Evolutionary conservation across 345 rosid species (phyloP).

Genomic region (Isatis tinctoria): DNA sequence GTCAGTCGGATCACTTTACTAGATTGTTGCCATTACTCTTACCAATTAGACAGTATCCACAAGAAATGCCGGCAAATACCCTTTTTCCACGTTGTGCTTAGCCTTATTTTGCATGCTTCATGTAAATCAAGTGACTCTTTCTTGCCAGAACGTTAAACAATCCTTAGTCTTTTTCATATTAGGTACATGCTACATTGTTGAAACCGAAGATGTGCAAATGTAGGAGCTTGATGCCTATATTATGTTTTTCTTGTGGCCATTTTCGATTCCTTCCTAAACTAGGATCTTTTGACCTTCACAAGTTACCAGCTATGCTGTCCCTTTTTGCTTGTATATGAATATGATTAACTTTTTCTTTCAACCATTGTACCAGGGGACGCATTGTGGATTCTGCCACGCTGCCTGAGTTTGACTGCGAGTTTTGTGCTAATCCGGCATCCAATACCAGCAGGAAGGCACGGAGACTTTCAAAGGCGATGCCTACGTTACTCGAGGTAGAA

Average conservation of each 20-base stretch:
- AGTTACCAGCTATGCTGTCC: not conserved
- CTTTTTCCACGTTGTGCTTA: not conserved
- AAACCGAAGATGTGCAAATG: not conserved
- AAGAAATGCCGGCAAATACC: not conserved
- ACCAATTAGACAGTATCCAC: not conserved
- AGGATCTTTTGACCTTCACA: conserved; percentile 1
- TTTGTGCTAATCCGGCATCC: conserved; percentile 49
- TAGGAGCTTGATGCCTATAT: not conserved
- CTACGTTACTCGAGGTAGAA: conserved; percentile 41
- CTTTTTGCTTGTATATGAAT: conserved; percentile 9
- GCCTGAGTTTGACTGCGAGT: conserved; percentile 39
- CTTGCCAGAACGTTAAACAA: not conserved
- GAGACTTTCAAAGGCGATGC: conserved; percentile 40
- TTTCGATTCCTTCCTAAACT: not conserved
- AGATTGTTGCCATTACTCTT: not conserved
- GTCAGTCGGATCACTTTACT: not conserved
- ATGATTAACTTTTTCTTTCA: conserved; percentile 22
- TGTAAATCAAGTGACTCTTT: not conserved
- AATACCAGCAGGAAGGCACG: conserved; percentile 39
- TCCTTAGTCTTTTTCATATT: not conserved
- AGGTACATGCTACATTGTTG: conserved; percentile 8
- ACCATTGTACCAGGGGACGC: conserved; percentile 44
- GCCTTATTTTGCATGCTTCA: not conserved
- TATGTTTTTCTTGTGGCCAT: not conserved
- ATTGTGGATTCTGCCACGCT: conserved; percentile 33